Conservation (phyloP, 1,284 basidiomycete genomes). For the Austroboletus olivaceoglutinosus region DNA sequence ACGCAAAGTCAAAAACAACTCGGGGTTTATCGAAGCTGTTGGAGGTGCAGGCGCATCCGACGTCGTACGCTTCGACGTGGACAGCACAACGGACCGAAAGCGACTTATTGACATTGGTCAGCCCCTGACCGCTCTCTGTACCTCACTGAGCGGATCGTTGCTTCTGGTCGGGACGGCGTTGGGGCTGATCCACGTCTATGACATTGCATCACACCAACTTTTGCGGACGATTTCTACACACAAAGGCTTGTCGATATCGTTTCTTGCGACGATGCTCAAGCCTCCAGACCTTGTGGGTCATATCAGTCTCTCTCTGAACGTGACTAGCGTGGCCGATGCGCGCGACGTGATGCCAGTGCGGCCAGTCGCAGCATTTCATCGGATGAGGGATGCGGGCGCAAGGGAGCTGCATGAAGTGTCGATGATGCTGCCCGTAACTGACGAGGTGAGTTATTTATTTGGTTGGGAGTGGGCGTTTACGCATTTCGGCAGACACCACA, state of each 20-base stretch:
- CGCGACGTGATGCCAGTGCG: constrained; percentile 64
- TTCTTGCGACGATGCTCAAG: constrained; percentile 73
- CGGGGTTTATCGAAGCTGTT: constrained; percentile 61
- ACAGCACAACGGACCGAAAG: constrained; percentile 42
- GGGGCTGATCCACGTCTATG: constrained; percentile 81
- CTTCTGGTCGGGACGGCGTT: constrained; percentile 72
- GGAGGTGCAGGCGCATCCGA: constrained; percentile 74
- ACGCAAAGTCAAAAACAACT: constrained; percentile 45
- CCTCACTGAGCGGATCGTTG: constrained; percentile 78
- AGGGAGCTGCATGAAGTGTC: constrained; percentile 67
- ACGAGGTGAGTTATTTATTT: constrained; percentile 35
- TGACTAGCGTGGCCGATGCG: constrained; percentile 43
- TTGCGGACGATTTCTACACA: constrained; percentile 75
- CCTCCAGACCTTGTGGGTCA: constrained; percentile 84
- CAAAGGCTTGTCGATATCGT: constrained; percentile 72
- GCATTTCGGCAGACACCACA: constrained; percentile 15
- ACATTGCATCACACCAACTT: constrained; percentile 87
- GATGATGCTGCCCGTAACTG: constrained; percentile 53
- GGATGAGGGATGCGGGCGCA: constrained; percentile 62
- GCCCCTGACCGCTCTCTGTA: constrained; percentile 66
- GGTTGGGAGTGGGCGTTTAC: not conserved
- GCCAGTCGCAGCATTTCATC: constrained; percentile 66
- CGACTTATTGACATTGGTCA: constrained; percentile 63
- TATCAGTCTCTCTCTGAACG: constrained; percentile 53
- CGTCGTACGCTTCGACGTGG: constrained; percentile 61